Conservation (phyloP, 345 rosid genomes). For the Bruguiera parviflora region DNA sequence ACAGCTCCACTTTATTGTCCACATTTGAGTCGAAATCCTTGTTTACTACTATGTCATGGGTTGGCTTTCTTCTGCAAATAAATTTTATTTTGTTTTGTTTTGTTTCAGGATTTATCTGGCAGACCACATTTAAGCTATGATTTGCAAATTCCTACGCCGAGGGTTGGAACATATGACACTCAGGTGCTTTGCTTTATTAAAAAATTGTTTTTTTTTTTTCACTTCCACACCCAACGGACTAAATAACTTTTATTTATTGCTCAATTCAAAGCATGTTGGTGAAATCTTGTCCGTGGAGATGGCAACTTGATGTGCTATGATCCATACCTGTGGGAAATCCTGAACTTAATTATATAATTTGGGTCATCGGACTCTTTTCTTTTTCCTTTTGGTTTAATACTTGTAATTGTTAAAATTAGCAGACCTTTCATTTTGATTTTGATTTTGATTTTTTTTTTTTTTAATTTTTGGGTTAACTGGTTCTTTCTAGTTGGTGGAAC, state of each 20-base stretch:
- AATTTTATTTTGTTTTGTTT: constrained; percentile 6
- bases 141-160: constrained; percentile 69
- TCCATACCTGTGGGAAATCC: no score
- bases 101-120: constrained; percentile 78
- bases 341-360: no score
- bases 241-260: not conserved
- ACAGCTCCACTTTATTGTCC: not conserved
- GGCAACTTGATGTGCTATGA: no score
- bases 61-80: not conserved
- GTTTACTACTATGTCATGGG: not conserved
- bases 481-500: constrained; percentile 74
- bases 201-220: constrained; percentile 7
- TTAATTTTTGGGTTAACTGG: not conserved
- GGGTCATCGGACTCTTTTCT: no score
- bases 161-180: constrained; percentile 86
- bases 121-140: constrained; percentile 71
- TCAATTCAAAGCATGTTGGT: not conserved
- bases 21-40: not conserved
- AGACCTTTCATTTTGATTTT: no score
- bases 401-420: no score
- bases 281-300: no score
- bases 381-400: no score
- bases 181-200: constrained; percentile 41
- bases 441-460: no score
- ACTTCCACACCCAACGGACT: not conserved